phyloP scores from a whole-genome alignment of 2,329 filamentous ascomycete species.

The Septoria petroselini region DNA sequence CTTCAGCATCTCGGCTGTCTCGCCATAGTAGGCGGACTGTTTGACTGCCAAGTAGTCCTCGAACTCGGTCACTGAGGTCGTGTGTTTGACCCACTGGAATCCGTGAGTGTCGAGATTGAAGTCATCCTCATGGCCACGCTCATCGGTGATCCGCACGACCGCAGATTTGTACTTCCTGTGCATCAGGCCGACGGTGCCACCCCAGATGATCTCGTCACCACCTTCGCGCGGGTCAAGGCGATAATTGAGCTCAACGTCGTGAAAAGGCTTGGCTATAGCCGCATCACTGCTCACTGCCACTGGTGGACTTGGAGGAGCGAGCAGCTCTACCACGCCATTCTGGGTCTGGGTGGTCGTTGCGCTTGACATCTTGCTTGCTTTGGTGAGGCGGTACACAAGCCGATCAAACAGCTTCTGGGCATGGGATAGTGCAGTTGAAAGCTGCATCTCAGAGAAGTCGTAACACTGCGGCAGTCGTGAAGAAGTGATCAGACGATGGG shows the following conservation, averaged over 20 bases:
- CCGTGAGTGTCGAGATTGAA: conserved; percentile 19
- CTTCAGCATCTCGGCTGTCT: conserved; percentile 12
- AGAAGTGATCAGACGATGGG: too few relatives aligned
- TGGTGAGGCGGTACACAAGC: background rate
- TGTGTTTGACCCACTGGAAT: conserved; percentile 28
- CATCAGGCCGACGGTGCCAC: conserved; percentile 11
- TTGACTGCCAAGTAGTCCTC: conserved; percentile 7
- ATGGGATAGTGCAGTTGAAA: background rate
- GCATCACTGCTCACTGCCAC: background rate
- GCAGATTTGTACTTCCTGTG: conserved; percentile 17
- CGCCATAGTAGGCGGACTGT: conserved; percentile 1
- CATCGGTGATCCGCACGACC: conserved; percentile 41
- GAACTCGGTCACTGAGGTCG: conserved; percentile 4
- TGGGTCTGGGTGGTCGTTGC: conserved; percentile 1
- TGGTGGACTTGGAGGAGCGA: conserved; percentile 3
- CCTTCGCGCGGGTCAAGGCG: conserved; percentile 15
- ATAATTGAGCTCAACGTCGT: conserved; percentile 15
- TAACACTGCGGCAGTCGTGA: too few relatives aligned
- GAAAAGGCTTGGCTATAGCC: background rate
- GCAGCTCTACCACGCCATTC: background rate
- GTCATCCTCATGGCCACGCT: conserved; percentile 35
- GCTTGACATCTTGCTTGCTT: conserved; percentile 2
- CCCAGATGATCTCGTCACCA: conserved; percentile 14
- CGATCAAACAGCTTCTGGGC: conserved; percentile 1
- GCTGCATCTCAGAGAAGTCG: conserved; percentile 1